Base-by-base conservation (phyloP, 306 rosid species). In the Adenanthera pavonina region DNA sequence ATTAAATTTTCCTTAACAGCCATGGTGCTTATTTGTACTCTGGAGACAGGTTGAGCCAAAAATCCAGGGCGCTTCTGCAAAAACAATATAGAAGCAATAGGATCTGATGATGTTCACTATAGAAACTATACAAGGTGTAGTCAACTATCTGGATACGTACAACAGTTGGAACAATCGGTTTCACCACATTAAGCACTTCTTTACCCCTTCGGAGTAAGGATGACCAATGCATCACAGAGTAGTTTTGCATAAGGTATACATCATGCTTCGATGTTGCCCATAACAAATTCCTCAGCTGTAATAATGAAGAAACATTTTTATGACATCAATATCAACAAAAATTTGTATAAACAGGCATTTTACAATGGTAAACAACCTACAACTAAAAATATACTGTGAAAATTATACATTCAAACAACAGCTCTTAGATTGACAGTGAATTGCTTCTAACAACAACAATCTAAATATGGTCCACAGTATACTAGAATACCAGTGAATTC, bases 201-300 rank as follows among this genome's bases (percentile, higher is more conserved):
- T 89, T 90, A 69, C 91, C 89, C 89, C 90, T 88, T 75, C 72
- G 86, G 43, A 84, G 92, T 75, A 93, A 52, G 3, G 99, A 79
- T 61, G 92, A 90, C 98, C 98, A 95, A 84, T 95, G 98, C 94
- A 93, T 89, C 77, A 93, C 90, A 20, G 99, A 92, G 79, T 88
- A 93, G 89, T 91, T 93, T 88, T 95, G 99, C 96, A 91, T 87
- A 48, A 95, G 92, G 89, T 93, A 95, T 35, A 91, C 94, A 84
- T 95, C 99, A 69, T 95, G 97, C 92, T 95, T 95, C 68, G 98
- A 92, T 60, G 99, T 95, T 56, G 99, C 92, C 93, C 98, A 92
- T 86, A 93, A 74, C 85, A 95, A 86, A 86, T 92, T 93, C 76
- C 98, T 86, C 75, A 95, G 92, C 99, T 95, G 85, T 92, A 85